A percentile compares a stretch with the other conserved stretches of the same genome.
Evolutionary conservation across 129 eudicot species (phyloP).

Genomic region (Arctium lappa): DNA sequence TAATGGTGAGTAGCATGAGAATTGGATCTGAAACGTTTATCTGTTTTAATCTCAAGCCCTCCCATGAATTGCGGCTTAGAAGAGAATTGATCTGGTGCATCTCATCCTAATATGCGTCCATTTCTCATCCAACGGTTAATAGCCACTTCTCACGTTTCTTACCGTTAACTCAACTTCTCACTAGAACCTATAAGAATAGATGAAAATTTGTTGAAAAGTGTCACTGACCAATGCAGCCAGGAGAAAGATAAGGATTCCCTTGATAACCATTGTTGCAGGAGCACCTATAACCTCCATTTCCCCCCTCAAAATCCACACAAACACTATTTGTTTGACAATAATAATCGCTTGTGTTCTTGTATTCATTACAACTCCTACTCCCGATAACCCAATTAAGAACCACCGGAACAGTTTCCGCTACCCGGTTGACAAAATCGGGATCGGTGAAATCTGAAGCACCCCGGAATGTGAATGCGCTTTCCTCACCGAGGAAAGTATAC

Average conservation of each 20-base stretch:
- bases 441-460: conserved; percentile 26
- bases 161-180: too few species aligned
- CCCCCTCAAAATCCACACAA: conserved; percentile 27
- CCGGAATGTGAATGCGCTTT: conserved; percentile 17
- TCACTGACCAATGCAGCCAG: conserved; percentile 34
- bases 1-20: too few species aligned
- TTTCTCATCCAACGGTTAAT: too few species aligned
- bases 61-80: too few species aligned
- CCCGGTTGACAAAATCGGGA: background rate
- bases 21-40: too few species aligned
- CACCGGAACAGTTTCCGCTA: conserved; percentile 30
- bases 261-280: conserved; percentile 28
- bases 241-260: conserved; percentile 41
- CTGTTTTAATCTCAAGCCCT: too few species aligned
- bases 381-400: conserved; percentile 57
- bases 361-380: conserved; percentile 27
- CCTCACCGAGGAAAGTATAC: conserved; percentile 38
- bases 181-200: background rate
- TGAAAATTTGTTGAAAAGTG: background rate
- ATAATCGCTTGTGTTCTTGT: conserved; percentile 8
- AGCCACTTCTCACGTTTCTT: too few species aligned
- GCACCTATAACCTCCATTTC: conserved; percentile 37
- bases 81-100: too few species aligned
- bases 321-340: conserved; percentile 23
- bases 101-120: too few species aligned